Percentiles rank a stretch among this genome's conserved stretches.
Conservation (phyloP, 2,329 filamentous ascomycete genomes). For the Phaeosphaeriaceae sp. region DNA sequence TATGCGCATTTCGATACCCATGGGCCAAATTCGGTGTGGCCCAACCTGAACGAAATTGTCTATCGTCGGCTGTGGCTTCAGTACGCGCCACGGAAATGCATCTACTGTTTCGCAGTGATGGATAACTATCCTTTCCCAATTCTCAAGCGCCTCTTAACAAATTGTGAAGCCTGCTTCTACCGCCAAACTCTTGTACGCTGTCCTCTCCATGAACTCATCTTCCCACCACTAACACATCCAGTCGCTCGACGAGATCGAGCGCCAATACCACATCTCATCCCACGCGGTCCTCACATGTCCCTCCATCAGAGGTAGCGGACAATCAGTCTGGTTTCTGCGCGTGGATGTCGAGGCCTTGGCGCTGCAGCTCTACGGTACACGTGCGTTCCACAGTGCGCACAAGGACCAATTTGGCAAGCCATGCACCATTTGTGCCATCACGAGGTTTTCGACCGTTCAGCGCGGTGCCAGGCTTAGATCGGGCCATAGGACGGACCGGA, state of each 20-base stretch:
- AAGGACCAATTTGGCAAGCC: conserved; percentile 30
- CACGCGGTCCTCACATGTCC: conserved; percentile 18
- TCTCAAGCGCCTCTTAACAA: conserved; percentile 24
- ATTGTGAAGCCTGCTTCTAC: conserved; percentile 40
- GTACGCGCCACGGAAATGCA: conserved; percentile 33
- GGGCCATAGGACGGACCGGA: background rate
- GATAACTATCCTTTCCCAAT: conserved; percentile 33
- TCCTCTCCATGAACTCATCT: background rate
- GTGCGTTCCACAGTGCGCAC: conserved; percentile 34
- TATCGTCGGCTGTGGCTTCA: conserved; percentile 42
- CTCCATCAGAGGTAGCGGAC: conserved; percentile 20
- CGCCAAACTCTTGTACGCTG: conserved; percentile 32
- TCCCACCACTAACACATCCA: conserved; percentile 12
- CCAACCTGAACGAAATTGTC: conserved; percentile 34
- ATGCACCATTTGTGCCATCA: conserved; percentile 32
- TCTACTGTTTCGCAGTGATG: conserved; percentile 32
- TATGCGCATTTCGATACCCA: conserved; percentile 29
- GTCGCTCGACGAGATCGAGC: conserved; percentile 35
- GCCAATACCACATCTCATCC: conserved; percentile 36
- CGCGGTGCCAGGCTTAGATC: conserved; percentile 2
- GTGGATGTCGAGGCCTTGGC: conserved; percentile 40
- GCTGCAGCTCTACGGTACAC: conserved; percentile 36
- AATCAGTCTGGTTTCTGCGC: conserved; percentile 34
- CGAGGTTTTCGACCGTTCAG: conserved; percentile 9
- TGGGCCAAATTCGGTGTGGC: conserved; percentile 29